Evolutionary conservation across 306 rosid genomes (phyloP).

Genomic region (Hippophae gyantsensis): DNA sequence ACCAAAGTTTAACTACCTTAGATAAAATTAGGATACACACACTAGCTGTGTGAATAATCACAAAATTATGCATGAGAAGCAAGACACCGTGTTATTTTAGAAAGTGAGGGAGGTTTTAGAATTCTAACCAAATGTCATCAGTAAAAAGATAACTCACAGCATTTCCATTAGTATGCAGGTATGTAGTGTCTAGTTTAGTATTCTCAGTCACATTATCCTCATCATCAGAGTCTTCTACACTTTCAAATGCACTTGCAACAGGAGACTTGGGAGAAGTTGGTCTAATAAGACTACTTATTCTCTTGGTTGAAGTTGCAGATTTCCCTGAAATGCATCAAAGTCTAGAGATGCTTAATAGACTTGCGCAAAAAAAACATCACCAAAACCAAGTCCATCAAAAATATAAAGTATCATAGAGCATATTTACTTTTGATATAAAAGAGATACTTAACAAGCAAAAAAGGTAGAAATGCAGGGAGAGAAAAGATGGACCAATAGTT

Average conservation of each 20-base stretch:
- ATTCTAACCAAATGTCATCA: neutral
- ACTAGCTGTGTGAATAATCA: too few species aligned
- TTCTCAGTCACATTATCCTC: constrained; percentile 50
- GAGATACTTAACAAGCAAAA: too few species aligned
- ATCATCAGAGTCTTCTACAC: constrained; percentile 90
- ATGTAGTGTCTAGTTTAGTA: constrained; percentile 38
- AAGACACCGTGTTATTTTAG: neutral
- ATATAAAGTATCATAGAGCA: too few species aligned
- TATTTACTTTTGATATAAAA: too few species aligned
- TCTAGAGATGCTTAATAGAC: neutral
- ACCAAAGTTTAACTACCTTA: too few species aligned
- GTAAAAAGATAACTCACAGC: constrained; percentile 40
- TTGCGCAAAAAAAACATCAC: neutral
- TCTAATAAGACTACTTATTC: constrained; percentile 37
- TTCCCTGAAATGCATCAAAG: constrained; percentile 48
- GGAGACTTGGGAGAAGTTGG: constrained; percentile 84
- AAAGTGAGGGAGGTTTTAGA: neutral
- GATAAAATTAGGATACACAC: too few species aligned
- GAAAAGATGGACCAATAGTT: too few species aligned
- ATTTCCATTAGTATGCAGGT: constrained; percentile 62
- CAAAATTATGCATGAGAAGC: neutral
- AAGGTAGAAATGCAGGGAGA: too few species aligned
- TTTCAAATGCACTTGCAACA: constrained; percentile 92
- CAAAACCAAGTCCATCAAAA: neutral
- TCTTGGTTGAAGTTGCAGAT: constrained; percentile 41